A percentile compares a stretch with the other conserved stretches of the same genome.
phyloP scores from a whole-genome alignment of 768 basidiomycete genomes.

The Russula abietina region DNA sequence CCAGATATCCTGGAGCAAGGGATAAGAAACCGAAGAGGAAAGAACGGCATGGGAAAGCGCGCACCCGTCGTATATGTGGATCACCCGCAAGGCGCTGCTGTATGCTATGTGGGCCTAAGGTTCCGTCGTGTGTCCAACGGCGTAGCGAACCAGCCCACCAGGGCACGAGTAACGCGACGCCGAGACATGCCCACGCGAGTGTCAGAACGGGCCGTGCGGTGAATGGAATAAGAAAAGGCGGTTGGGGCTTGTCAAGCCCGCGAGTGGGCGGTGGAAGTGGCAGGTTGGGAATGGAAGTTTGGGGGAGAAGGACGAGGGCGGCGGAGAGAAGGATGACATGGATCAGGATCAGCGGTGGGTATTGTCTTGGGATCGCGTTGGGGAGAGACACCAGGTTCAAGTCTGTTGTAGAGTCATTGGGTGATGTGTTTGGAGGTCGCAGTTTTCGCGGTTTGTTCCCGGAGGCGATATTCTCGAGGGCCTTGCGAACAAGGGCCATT shows the following conservation, averaged over 20 bases:
- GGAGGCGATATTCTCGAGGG: constrained; percentile 8
- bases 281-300: constrained; percentile 9
- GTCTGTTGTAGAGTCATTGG: neutral
- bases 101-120: constrained; percentile 39
- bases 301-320: constrained; percentile 13
- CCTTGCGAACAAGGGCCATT: constrained; percentile 17
- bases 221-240: constrained; percentile 59
- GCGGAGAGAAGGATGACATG: constrained; percentile 15
- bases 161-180: constrained; percentile 47
- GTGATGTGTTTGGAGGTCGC: neutral
- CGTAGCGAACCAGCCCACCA: constrained; percentile 73
- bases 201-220: constrained; percentile 57
- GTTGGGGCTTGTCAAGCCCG: constrained; percentile 55
- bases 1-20: constrained; percentile 40
- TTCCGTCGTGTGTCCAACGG: constrained; percentile 47
- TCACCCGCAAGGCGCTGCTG: constrained; percentile 37
- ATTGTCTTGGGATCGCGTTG: constrained; percentile 12
- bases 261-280: constrained; percentile 16
- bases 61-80: constrained; percentile 38
- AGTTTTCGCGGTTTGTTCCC: constrained; percentile 1
- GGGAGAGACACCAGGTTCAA: constrained; percentile 7
- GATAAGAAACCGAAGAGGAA: constrained; percentile 9
- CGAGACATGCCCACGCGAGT: constrained; percentile 49
- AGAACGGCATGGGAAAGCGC: neutral
- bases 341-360: constrained; percentile 15